These are phyloP conservation scores for Trichoderma citrinoviride DNA, from an alignment of 2,329 filamentous ascomycete species.

Conservation along the genomic window DNA sequence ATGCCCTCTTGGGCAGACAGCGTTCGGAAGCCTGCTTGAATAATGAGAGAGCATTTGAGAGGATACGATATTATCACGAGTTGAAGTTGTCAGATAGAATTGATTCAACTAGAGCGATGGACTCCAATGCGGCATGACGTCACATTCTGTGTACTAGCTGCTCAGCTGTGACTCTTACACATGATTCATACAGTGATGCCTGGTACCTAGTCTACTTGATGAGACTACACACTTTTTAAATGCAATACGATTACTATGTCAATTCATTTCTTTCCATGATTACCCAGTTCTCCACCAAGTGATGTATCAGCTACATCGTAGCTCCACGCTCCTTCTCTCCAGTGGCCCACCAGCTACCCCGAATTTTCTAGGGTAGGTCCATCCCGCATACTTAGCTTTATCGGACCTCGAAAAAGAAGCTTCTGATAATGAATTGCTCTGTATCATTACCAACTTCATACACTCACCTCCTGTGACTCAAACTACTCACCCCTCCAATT, in stretches of 20 bases:
- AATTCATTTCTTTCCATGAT: too few relatives aligned
- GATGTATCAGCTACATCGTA: neutral
- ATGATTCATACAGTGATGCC: too few relatives aligned
- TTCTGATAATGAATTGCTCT: too few relatives aligned
- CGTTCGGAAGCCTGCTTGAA: neutral
- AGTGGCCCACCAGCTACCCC: neutral
- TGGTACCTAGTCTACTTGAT: too few relatives aligned
- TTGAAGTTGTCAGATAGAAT: neutral
- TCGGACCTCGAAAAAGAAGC: neutral
- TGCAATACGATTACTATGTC: too few relatives aligned
- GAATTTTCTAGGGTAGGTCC: neutral
- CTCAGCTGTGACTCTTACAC: neutral
- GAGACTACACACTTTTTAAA: too few relatives aligned
- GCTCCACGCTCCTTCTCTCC: neutral
- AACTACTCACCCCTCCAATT: neutral
- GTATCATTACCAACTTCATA: neutral
- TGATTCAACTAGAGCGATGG: too few relatives aligned
- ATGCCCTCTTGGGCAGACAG: conserved; percentile 61
- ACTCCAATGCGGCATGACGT: too few relatives aligned
- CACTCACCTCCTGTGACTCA: conserved; percentile 1
- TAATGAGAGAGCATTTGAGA: neutral
- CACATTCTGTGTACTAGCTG: neutral
- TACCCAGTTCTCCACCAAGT: too few relatives aligned
- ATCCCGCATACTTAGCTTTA: neutral
- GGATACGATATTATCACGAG: neutral